Evolutionary conservation across 768 basidiomycete genomes (phyloP).

Genomic region (Suillus tomentosus): DNA sequence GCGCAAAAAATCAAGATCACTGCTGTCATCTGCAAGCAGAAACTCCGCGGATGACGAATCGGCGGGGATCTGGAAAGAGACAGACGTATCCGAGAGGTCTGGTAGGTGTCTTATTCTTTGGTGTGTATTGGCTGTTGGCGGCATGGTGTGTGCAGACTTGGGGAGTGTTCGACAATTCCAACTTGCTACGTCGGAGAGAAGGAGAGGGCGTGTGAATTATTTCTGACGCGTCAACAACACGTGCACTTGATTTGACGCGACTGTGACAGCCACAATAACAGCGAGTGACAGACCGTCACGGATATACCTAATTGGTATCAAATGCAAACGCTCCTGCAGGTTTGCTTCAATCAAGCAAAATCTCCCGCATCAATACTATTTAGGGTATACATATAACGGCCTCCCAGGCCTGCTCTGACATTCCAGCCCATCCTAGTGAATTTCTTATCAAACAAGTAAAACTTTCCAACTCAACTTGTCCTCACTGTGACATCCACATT

Average conservation of each 20-base stretch:
- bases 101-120: slow-evolving; percentile 57
- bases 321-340: slow-evolving; percentile 6
- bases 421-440: neutral
- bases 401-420: neutral
- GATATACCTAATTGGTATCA: neutral
- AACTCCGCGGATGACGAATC: slow-evolving; percentile 34
- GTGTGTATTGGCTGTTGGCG: slow-evolving; percentile 34
- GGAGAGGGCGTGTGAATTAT: slow-evolving; percentile 24
- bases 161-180: neutral
- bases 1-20: slow-evolving; percentile 40
- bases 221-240: slow-evolving; percentile 30
- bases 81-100: slow-evolving; percentile 46
- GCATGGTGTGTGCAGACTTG: slow-evolving; percentile 20
- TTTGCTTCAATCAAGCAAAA: slow-evolving; percentile 11
- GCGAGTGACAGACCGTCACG: neutral
- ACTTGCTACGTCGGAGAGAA: neutral
- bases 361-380: neutral
- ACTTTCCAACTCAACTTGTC: neutral
- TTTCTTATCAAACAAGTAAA: slow-evolving; percentile 4
- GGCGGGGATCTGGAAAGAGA: slow-evolving; percentile 53
- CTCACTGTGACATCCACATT: neutral
- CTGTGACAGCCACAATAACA: slow-evolving; percentile 2
- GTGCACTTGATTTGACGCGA: slow-evolving; percentile 23
- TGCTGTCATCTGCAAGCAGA: slow-evolving; percentile 45
- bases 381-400: neutral